Conservation (phyloP, 2,329 filamentous ascomycete genomes). For the Colletotrichum siamense region DNA sequence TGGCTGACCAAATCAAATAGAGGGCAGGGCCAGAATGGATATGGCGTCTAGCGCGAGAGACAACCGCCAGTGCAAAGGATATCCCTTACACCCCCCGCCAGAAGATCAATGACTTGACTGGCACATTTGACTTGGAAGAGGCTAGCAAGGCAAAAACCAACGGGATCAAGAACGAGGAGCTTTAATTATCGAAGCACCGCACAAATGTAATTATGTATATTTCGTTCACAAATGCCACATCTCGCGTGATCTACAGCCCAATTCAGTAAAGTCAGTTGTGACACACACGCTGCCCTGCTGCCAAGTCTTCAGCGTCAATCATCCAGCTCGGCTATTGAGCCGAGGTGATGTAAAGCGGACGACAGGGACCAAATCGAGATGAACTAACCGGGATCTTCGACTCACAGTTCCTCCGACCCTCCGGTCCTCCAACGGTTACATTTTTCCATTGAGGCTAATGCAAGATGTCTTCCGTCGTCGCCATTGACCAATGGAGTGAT, state of each 20-base stretch:
- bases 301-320: neutral
- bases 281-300: rapidly evolving
- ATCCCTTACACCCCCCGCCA: neutral
- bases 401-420: neutral
- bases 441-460: neutral
- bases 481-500: neutral
- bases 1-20: conserved; percentile 2
- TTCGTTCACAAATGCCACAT: neutral
- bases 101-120: conserved; percentile 2
- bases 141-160: neutral
- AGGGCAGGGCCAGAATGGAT: conserved; percentile 28
- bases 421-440: neutral
- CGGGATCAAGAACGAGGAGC: neutral
- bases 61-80: neutral
- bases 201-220: neutral
- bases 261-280: too few species aligned
- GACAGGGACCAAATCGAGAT: neutral
- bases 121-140: neutral
- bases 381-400: neutral
- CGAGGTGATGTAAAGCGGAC: neutral
- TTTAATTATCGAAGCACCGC: neutral
- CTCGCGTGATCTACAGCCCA: too few species aligned
- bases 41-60: conserved; percentile 8
- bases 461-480: neutral
- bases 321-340: neutral